phyloP scores from a whole-genome alignment of 2,329 filamentous ascomycete species.

The Microdochium nivale region DNA sequence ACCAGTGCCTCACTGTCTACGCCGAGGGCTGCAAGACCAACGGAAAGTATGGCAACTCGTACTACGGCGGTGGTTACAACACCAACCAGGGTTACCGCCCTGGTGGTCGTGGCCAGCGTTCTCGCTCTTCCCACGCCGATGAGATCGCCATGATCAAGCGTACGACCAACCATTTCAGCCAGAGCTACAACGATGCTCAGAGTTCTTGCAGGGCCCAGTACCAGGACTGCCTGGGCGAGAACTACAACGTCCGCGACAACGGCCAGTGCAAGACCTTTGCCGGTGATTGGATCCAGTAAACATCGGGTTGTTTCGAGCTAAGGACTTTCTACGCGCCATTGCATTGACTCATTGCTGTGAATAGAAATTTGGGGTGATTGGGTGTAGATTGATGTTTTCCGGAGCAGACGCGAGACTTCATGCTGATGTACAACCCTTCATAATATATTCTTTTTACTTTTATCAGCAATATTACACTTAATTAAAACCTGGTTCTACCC shows the following conservation, averaged over 20 bases:
- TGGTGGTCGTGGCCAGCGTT: slow-evolving; percentile 2
- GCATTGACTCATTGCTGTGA: no score
- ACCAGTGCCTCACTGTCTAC: slow-evolving; percentile 38
- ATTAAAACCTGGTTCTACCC: no score
- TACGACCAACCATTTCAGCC: slow-evolving; percentile 12
- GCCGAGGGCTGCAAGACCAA: slow-evolving; percentile 35
- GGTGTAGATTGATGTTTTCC: no score
- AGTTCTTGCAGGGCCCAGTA: slow-evolving; percentile 41
- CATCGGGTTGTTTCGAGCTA: not conserved
- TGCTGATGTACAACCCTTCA: no score
- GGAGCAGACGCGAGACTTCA: no score
- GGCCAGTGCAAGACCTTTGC: slow-evolving; percentile 29
- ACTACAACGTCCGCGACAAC: slow-evolving; percentile 25
- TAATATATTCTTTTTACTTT: no score
- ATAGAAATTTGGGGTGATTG: no score
- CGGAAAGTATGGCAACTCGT: slow-evolving; percentile 11
- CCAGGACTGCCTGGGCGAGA: slow-evolving; percentile 34
- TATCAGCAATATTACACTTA: no score
- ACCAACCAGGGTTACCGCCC: slow-evolving; percentile 7
- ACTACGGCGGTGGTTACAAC: slow-evolving; percentile 18
- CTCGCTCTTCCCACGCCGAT: slow-evolving; percentile 4
- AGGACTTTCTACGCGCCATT: no score
- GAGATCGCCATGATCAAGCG: slow-evolving; percentile 8
- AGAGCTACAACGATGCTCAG: slow-evolving; percentile 18
- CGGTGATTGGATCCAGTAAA: not conserved